These are phyloP conservation scores for Trichoderma oligosporum DNA, from an alignment of 2,329 filamentous ascomycete species.

Conservation along the genomic window DNA sequence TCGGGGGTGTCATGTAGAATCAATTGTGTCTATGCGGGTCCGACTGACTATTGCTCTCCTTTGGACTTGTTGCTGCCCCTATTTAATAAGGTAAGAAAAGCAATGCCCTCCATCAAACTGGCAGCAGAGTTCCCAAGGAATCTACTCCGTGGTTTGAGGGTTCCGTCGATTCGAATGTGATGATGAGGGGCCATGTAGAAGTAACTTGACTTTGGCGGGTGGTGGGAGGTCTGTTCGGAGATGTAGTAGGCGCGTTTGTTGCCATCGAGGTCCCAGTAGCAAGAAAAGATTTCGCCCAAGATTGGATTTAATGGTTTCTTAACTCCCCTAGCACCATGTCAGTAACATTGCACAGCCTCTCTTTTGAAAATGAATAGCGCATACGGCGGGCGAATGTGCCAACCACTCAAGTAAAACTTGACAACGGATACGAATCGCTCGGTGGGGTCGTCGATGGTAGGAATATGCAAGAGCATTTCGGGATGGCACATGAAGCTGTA, in stretches of 20 bases:
- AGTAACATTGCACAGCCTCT: constrained; percentile 22
- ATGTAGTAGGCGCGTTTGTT: constrained; percentile 90
- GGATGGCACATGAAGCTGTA: constrained; percentile 97
- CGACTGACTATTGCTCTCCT: constrained; percentile 81
- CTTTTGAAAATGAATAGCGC: constrained; percentile 34
- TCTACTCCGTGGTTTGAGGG: constrained; percentile 87
- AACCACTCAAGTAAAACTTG: constrained; percentile 97
- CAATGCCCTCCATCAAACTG: constrained; percentile 96
- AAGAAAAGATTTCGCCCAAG: constrained; percentile 88
- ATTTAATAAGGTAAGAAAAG: constrained; percentile 79
- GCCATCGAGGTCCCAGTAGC: constrained; percentile 91
- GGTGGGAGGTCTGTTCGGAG: constrained; percentile 94
- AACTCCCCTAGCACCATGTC: constrained; percentile 63
- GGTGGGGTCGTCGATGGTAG: constrained; percentile 81
- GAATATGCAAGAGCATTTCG: constrained; percentile 86
- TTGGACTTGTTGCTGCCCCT: constrained; percentile 60
- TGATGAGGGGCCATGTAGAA: constrained; percentile 97
- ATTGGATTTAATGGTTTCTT: constrained; percentile 98
- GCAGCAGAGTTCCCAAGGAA: constrained; percentile 97
- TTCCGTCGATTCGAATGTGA: constrained; percentile 91
- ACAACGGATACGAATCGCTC: constrained; percentile 91
- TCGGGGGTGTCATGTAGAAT: constrained; percentile 12
- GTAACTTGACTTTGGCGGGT: constrained; percentile 97
- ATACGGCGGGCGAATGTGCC: constrained; percentile 97
- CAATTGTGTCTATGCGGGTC: not conserved